phyloP scores from a whole-genome alignment of 1,284 basidiomycete species.

The Fistulinella staudtii region DNA sequence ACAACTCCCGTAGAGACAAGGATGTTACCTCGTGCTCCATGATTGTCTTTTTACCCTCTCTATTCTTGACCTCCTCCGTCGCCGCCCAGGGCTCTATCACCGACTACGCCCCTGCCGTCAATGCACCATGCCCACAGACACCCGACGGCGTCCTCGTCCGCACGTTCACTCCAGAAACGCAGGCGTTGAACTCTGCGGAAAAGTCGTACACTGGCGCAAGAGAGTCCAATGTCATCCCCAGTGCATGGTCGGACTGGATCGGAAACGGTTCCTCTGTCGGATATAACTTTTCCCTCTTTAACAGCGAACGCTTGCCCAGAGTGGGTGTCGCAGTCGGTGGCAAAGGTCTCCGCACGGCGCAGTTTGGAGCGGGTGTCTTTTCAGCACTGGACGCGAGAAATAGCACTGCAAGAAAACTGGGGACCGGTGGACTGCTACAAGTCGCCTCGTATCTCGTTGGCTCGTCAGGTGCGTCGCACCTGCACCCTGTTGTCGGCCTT shows the following conservation, averaged over 20 bases:
- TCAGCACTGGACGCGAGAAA: slow-evolving; percentile 60
- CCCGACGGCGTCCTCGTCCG: slow-evolving; percentile 46
- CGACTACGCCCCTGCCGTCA: slow-evolving; percentile 45
- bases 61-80: background rate
- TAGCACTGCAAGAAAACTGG: slow-evolving; percentile 45
- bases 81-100: slow-evolving; percentile 5
- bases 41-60: background rate
- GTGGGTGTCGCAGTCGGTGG: slow-evolving; percentile 59
- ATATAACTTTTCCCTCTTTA: slow-evolving; percentile 45
- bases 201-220: slow-evolving; percentile 44
- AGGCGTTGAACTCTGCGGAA: slow-evolving; percentile 49
- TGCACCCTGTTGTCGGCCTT: background rate
- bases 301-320: slow-evolving; percentile 42
- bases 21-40: slow-evolving; percentile 15
- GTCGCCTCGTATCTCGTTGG: slow-evolving; percentile 59
- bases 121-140: slow-evolving; percentile 48
- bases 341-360: slow-evolving; percentile 56
- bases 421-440: slow-evolving; percentile 66
- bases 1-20: background rate
- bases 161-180: slow-evolving; percentile 47
- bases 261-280: slow-evolving; percentile 50
- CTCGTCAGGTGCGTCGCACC: slow-evolving; percentile 48
- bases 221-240: slow-evolving; percentile 38
- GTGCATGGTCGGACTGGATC: slow-evolving; percentile 58
- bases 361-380: slow-evolving; percentile 56